Evolutionary conservation across 345 rosid genomes (phyloP).

Genomic region (Arabidopsis suecica): DNA sequence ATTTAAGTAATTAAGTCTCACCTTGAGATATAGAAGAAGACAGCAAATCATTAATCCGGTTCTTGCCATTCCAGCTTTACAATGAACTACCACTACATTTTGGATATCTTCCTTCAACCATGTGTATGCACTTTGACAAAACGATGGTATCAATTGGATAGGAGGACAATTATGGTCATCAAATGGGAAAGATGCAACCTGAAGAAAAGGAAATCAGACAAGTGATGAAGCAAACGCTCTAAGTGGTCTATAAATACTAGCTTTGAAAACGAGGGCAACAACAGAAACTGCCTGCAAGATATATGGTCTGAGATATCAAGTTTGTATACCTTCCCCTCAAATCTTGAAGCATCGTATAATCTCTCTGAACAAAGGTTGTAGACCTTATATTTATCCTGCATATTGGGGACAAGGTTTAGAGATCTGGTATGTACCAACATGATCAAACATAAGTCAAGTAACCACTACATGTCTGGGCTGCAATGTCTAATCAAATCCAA

Average conservation of each 20-base stretch:
- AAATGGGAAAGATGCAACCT: slow-evolving; percentile 97
- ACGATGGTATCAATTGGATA: slow-evolving; percentile 77
- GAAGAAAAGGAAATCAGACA: slow-evolving; percentile 38
- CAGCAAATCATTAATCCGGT: slow-evolving; percentile 96
- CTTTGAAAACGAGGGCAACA: not conserved
- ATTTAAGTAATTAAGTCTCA: slow-evolving; percentile 36
- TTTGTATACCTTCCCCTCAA: slow-evolving; percentile 79
- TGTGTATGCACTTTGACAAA: slow-evolving; percentile 93
- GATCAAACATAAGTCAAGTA: slow-evolving; percentile 22
- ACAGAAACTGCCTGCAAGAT: slow-evolving; percentile 23
- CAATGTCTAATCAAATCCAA: slow-evolving; percentile 12
- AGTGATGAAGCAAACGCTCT: not conserved
- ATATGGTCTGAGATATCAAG: slow-evolving; percentile 17
- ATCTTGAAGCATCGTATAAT: slow-evolving; percentile 81
- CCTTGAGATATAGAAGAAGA: slow-evolving; percentile 90
- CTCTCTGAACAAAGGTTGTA: slow-evolving; percentile 97
- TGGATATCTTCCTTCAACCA: slow-evolving; percentile 97
- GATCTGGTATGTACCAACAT: not conserved
- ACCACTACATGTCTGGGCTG: slow-evolving; percentile 3
- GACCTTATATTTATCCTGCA: slow-evolving; percentile 94
- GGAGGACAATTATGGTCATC: slow-evolving; percentile 97
- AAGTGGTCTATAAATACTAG: slow-evolving; percentile 5
- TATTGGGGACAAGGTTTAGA: slow-evolving; percentile 26
- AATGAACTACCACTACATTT: slow-evolving; percentile 96
- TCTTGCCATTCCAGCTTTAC: slow-evolving; percentile 97